Percentiles rank a stretch among this genome's conserved stretches.
Evolutionary conservation across 2,329 filamentous ascomycete species (phyloP).

Genomic region (Fusarium sp.): DNA sequence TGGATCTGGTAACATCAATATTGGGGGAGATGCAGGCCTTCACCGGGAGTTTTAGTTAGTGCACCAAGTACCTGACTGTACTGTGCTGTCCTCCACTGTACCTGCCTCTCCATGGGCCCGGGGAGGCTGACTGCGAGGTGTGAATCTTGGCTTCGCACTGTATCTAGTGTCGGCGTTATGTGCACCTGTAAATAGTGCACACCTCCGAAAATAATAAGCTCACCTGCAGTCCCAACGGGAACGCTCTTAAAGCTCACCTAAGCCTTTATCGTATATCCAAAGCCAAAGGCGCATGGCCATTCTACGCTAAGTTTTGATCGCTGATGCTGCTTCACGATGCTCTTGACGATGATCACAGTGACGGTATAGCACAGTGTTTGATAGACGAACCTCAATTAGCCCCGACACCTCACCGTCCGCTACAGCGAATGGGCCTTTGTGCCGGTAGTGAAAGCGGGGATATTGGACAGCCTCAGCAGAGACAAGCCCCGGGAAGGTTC

Average conservation of each 20-base stretch:
- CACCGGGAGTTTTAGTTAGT: conserved; percentile 39
- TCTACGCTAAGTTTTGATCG: background rate
- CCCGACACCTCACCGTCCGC: conserved; percentile 14
- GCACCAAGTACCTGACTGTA: conserved; percentile 18
- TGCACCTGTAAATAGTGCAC: conserved; percentile 29
- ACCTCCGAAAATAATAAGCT: conserved; percentile 34
- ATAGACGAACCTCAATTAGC: conserved; percentile 9
- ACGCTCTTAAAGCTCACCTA: conserved; percentile 27
- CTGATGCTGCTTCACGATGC: background rate
- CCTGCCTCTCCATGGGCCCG: background rate
- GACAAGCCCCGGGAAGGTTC: conserved; percentile 6
- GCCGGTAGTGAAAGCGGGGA: conserved; percentile 28
- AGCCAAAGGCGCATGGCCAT: background rate
- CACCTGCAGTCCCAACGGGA: conserved; percentile 23
- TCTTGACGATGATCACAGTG: conserved; percentile 13
- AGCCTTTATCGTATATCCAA: conserved; percentile 13
- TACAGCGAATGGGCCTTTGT: conserved; percentile 28
- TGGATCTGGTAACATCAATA: conserved; percentile 36
- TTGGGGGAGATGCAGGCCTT: conserved; percentile 40
- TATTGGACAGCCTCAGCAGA: conserved; percentile 17
- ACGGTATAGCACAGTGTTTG: conserved; percentile 32
- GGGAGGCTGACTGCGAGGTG: conserved; percentile 4
- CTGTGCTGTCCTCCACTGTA: background rate
- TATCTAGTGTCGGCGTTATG: background rate
- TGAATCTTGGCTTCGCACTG: conserved; percentile 10